Percentiles rank a stretch among this genome's conserved stretches.
phyloP scores from a whole-genome alignment of 306 rosid species.

The Cicer judaicum region DNA sequence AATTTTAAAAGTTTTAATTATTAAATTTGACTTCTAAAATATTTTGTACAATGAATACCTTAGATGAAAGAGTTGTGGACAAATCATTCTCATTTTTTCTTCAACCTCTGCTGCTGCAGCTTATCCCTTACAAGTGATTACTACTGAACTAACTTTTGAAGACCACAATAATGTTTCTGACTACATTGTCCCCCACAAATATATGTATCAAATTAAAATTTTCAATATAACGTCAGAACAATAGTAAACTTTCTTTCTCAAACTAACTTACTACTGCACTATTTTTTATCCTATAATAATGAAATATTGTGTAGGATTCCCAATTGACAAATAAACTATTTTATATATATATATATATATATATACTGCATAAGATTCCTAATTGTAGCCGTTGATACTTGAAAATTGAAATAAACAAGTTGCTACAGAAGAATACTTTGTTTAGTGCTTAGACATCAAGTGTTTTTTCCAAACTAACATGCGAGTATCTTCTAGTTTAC shows the following conservation, averaged over 20 bases:
- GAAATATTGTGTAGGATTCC: no score
- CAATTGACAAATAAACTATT: no score
- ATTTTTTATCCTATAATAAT: neutral
- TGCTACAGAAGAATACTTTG: slow-evolving; percentile 15
- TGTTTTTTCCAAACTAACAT: slow-evolving; percentile 31
- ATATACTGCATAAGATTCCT: slow-evolving; percentile 15
- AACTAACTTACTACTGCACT: neutral
- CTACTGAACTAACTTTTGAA: slow-evolving; percentile 27
- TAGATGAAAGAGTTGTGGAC: neutral
- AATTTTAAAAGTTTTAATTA: neutral
- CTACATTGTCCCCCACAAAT: slow-evolving; percentile 41
- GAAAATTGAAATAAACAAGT: slow-evolving; percentile 6
- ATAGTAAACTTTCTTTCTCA: slow-evolving; percentile 22
- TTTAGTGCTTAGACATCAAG: slow-evolving; percentile 32
- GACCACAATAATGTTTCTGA: slow-evolving; percentile 40
- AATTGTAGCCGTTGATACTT: slow-evolving; percentile 31
- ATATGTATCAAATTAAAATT: neutral
- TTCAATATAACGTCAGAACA: slow-evolving; percentile 14
- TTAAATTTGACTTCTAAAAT: slow-evolving; percentile 26
- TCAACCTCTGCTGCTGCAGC: slow-evolving; percentile 1
- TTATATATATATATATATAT: neutral
- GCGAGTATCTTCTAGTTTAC: slow-evolving; percentile 36
- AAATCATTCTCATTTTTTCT: slow-evolving; percentile 30
- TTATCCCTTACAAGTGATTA: slow-evolving; percentile 28
- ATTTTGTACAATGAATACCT: slow-evolving; percentile 8